Evolutionary conservation across 2,329 filamentous ascomycete genomes (phyloP).

Genomic region (Neonectria neomacrospora): DNA sequence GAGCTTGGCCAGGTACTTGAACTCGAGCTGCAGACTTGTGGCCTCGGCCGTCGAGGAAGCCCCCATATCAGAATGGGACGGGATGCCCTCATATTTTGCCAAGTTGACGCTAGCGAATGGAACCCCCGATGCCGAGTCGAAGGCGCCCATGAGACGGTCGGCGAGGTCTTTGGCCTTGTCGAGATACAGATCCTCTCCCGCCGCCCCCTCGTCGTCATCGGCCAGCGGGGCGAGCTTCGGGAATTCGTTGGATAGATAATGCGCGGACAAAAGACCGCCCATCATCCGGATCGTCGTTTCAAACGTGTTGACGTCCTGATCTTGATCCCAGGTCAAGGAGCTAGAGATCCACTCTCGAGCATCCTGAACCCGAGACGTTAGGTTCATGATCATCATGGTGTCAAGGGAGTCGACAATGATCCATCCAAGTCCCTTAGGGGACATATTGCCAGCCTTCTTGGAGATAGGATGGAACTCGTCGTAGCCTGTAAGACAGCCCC

Average conservation of each 20-base stretch:
- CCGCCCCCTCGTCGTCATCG: constrained; percentile 76
- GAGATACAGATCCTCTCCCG: constrained; percentile 91
- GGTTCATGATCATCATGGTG: constrained; percentile 98
- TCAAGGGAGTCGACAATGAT: constrained; percentile 97
- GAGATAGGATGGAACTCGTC: constrained; percentile 89
- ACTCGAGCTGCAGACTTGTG: constrained; percentile 90
- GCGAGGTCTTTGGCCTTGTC: constrained; percentile 96
- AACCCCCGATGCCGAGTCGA: constrained; percentile 86
- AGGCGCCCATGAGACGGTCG: constrained; percentile 86
- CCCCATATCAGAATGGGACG: constrained; percentile 85
- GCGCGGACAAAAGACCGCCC: constrained; percentile 89
- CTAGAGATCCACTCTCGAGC: constrained; percentile 90
- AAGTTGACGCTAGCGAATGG: constrained; percentile 93
- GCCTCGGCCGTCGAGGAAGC: constrained; percentile 95
- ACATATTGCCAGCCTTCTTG: constrained; percentile 85
- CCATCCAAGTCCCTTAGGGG: constrained; percentile 90
- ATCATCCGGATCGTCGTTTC: constrained; percentile 99
- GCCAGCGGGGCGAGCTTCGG: constrained; percentile 80
- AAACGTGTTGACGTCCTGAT: constrained; percentile 97
- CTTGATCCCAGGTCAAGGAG: constrained; percentile 84
- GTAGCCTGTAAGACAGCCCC: constrained; percentile 62
- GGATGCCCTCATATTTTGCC: constrained; percentile 77
- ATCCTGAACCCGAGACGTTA: constrained; percentile 84
- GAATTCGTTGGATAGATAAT: constrained; percentile 89
- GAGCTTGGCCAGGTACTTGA: constrained; percentile 95